Base-by-base conservation (phyloP, 148 eudicot species). In the Rhododendron molle region DNA sequence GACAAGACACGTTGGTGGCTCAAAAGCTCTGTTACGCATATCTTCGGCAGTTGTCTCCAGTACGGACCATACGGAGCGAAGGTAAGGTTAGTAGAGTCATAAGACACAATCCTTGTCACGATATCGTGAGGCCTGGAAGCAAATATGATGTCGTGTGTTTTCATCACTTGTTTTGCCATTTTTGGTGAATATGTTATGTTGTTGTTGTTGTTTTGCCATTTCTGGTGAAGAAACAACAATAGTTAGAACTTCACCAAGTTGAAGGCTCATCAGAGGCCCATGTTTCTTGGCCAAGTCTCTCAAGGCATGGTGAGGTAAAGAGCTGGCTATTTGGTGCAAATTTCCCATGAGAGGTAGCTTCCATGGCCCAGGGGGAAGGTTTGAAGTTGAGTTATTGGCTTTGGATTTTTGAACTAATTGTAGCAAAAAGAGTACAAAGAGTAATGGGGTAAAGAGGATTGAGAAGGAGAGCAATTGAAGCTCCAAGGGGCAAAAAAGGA, bases 1-100 rank as follows among this genome's bases (percentile, higher is more conserved):
- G 49, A 32, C 12, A 36, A 3, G 14, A 89, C 86, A 2, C 88
- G 84, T n/a, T 83, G 85, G 7, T 30, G 9, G 54, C 85, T 87
- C 54, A 87, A 47, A 73, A 89, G 91, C 88, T 87, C 91, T 49
- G 85, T 43, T 5, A 43, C 34, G 81, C 89, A 87, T 14, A 89
- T 80, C 58, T 85, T 89, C 10, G 83, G 26, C 26, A 76, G 1
- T 76, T 38, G 79, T 76, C 49, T 76, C 79, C 47, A 76, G 26
- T 40, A 76, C 2, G 23, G 26, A 38, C 79, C 79, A 18, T 76
- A 76, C 8, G 79, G 79, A 40, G 50, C 23, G 0, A 76, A 76
- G 13, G 0, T 5, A 0, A 76, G n/a, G 26, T 21, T 76, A 18
- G 79, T 40, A 21, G 79, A 76, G 40, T 40, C 5, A 3, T 76